Evolutionary conservation across 148 eudicot genomes (phyloP), one percentile per base, ranked within the genome.

Genomic region (Polygonum aviculare): DNA sequence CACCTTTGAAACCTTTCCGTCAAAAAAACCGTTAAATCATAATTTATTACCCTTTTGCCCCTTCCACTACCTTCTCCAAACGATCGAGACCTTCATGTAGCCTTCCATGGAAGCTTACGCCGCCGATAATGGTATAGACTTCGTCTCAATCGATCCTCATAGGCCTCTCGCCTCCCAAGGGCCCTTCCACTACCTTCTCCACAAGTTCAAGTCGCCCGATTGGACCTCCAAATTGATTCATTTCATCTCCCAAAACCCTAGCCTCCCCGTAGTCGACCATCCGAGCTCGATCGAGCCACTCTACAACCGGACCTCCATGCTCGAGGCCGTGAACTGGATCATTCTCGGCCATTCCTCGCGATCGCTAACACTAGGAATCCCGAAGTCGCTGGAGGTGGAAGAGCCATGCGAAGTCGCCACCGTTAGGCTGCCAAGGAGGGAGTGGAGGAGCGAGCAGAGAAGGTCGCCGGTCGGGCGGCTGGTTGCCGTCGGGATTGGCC

Each of bases 291-390:
- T 92, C 77, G 80, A 83, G 35, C 79, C 79, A 31, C 88, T 92
- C 21, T 88, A 81, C 55, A 79, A 85, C 52, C 87, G 97, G 4
- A 67, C 54, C 7, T 80, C 92, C 50, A 92, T 90, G 97, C 91
- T 92, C 26, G 77, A 90, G 55, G 87, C 73, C 9, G 86, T 92
- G 8, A 59, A 26, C 36, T 55, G 75, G 41, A 77, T 91, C 22
- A 47, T 80, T 6, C 40, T 80, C 31, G 31, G 1, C 31, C 0
- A 26, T 26, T 26, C 31, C 31, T 26, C 31, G 1, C 31, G 31
- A 26, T 26, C 1, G 31, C n/a, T 26, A 26, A 26, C 31, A 0
- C 31, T 26, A 26, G 31, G 31, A 26, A 1, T 26, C 0, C 31
- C 31, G 31, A 26, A 26, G 31, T 26, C 31, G 31, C 31, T 26